A percentile compares a stretch with the other conserved stretches of the same genome.
These are phyloP conservation scores for Aspergillus ibericus DNA, from an alignment of 2,329 filamentous ascomycete genomes.

Conservation along the genomic window DNA sequence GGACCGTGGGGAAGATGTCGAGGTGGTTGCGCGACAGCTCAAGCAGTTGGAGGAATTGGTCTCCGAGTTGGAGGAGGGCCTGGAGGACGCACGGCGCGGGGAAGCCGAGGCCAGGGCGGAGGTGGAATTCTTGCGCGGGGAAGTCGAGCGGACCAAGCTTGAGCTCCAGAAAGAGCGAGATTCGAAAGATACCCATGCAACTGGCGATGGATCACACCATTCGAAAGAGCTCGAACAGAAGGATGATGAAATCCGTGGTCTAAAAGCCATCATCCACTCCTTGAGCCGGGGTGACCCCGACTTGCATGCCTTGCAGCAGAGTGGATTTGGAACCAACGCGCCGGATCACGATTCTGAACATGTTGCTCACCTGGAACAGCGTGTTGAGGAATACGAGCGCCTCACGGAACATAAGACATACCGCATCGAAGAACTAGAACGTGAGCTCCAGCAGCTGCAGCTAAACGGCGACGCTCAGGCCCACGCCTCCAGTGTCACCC, in stretches of 20 bases:
- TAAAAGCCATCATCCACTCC: slow-evolving; percentile 97
- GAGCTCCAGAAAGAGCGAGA: slow-evolving; percentile 87
- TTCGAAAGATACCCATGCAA: slow-evolving; percentile 55
- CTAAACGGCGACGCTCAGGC: slow-evolving; percentile 29
- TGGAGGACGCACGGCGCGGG: slow-evolving; percentile 89
- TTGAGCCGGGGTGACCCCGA: slow-evolving; percentile 66
- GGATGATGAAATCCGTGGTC: slow-evolving; percentile 92
- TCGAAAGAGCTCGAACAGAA: slow-evolving; percentile 85
- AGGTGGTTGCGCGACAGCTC: slow-evolving; percentile 83
- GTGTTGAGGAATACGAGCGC: slow-evolving; percentile 74
- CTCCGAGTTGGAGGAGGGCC: slow-evolving; percentile 91
- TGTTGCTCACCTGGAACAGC: slow-evolving; percentile 69
- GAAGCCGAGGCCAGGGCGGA: slow-evolving; percentile 95
- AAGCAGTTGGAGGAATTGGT: slow-evolving; percentile 96
- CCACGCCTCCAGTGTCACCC: slow-evolving; percentile 40
- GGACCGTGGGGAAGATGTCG: slow-evolving; percentile 82
- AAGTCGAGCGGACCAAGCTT: slow-evolving; percentile 86
- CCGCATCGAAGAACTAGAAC: slow-evolving; percentile 82
- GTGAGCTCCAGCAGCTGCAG: slow-evolving; percentile 61
- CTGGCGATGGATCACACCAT: slow-evolving; percentile 43
- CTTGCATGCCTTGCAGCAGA: slow-evolving; percentile 30
- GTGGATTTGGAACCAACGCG: slow-evolving; percentile 21
- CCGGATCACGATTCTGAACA: slow-evolving; percentile 55
- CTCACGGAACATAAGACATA: slow-evolving; percentile 69
- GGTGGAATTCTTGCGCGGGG: slow-evolving; percentile 90